phyloP scores from a whole-genome alignment of 2,329 filamentous ascomycete genomes.

The Verticillium dahliae region DNA sequence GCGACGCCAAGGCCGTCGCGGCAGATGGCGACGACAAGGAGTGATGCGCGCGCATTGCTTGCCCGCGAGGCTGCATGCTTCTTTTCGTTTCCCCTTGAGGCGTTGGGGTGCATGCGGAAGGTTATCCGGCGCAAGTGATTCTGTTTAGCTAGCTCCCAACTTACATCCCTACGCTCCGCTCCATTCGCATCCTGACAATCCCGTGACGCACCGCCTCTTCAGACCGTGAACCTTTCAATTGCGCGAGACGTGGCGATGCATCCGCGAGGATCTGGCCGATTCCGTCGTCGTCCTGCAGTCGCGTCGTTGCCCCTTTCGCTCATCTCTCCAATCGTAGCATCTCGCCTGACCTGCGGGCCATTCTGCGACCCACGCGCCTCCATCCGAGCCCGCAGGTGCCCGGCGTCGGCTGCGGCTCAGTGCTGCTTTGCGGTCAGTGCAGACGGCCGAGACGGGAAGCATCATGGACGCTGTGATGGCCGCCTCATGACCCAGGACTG shows the following conservation, averaged over 20 bases:
- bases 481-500: background rate
- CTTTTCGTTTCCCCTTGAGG: background rate
- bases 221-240: no score
- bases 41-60: background rate
- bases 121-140: background rate
- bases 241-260: background rate
- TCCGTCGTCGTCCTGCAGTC: background rate
- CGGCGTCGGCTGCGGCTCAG: background rate
- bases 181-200: background rate
- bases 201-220: no score
- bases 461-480: background rate
- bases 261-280: background rate
- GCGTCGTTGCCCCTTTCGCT: background rate
- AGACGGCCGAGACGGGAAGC: background rate
- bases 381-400: background rate
- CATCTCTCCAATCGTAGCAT: background rate
- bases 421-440: background rate
- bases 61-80: background rate
- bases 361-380: background rate
- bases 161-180: background rate
- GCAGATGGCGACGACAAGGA: slow-evolving; percentile 12
- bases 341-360: background rate
- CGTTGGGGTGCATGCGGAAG: background rate
- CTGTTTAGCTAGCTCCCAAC: background rate
- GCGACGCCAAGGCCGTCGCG: slow-evolving; percentile 15